These are phyloP conservation scores for Phoma sp. DNA, from an alignment of 2,329 filamentous ascomycete species.

Conservation along the genomic window DNA sequence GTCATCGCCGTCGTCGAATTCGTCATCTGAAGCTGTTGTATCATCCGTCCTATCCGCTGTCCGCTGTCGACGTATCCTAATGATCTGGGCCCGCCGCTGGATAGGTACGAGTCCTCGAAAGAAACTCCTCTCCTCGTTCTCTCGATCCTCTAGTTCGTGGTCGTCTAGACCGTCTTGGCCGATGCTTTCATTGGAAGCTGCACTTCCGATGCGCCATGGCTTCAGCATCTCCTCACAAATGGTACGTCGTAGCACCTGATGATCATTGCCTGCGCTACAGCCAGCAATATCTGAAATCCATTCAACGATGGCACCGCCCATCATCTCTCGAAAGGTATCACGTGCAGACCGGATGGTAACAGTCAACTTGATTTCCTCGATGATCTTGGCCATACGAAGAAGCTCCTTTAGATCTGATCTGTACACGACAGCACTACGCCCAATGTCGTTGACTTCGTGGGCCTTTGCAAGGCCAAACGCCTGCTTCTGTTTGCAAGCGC, in stretches of 20 bases:
- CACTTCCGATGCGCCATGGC: constrained; percentile 86
- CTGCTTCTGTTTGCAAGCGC: constrained; percentile 79
- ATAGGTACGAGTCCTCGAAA: constrained; percentile 35
- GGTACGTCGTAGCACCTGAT: constrained; percentile 77
- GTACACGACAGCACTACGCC: constrained; percentile 84
- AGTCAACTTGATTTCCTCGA: constrained; percentile 95
- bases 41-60: constrained; percentile 55
- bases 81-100: constrained; percentile 37
- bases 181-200: constrained; percentile 78
- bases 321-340: constrained; percentile 96
- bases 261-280: constrained; percentile 82
- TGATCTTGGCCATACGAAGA: constrained; percentile 79
- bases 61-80: constrained; percentile 26
- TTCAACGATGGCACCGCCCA: constrained; percentile 97
- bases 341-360: constrained; percentile 92
- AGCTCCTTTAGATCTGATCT: constrained; percentile 74
- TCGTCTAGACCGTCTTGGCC: constrained; percentile 83
- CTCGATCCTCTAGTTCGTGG: constrained; percentile 70
- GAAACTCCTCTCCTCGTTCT: constrained; percentile 46
- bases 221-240: constrained; percentile 92
- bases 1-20: constrained; percentile 58
- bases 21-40: constrained; percentile 52
- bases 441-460: constrained; percentile 87
- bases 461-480: constrained; percentile 77
- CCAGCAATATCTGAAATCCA: constrained; percentile 95